Percentiles rank a stretch among this genome's conserved stretches.
Conservation (phyloP, 805 yeast genomes). For the Kluyveromyces lactis region DNA sequence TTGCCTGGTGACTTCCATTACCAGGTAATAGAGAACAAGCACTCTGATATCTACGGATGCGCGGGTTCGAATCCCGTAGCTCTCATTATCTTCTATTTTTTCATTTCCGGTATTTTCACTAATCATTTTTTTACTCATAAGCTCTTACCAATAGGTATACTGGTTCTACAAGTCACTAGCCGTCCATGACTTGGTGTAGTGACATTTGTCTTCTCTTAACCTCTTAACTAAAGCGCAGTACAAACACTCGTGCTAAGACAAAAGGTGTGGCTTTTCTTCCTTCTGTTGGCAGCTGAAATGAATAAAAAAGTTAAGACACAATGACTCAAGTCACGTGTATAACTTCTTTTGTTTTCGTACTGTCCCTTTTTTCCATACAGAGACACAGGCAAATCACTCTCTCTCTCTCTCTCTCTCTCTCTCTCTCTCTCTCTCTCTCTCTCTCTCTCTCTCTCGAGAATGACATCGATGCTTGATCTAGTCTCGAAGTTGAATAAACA, state of each 20-base stretch:
- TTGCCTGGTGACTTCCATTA: background rate
- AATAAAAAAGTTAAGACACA: background rate
- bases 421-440: too few relatives aligned
- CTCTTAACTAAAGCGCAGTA: too few relatives aligned
- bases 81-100: conserved; percentile 16
- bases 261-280: too few relatives aligned
- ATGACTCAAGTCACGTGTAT: background rate
- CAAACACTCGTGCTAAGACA: too few relatives aligned
- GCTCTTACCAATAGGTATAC: background rate
- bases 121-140: background rate
- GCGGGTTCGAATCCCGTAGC: conserved; percentile 29
- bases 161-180: too few relatives aligned
- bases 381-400: too few relatives aligned
- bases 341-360: background rate
- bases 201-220: too few relatives aligned
- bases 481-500: too few relatives aligned
- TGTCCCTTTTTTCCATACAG: background rate
- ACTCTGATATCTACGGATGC: conserved; percentile 28
- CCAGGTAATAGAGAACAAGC: conserved; percentile 5
- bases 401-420: too few relatives aligned
- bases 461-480: too few relatives aligned
- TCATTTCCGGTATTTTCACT: background rate
- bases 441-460: too few relatives aligned
- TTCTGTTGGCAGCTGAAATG: conserved; percentile 6
- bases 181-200: too few relatives aligned